phyloP scores from a whole-genome alignment of 2,329 filamentous ascomycete genomes.

The Hypoxylon sp. region DNA sequence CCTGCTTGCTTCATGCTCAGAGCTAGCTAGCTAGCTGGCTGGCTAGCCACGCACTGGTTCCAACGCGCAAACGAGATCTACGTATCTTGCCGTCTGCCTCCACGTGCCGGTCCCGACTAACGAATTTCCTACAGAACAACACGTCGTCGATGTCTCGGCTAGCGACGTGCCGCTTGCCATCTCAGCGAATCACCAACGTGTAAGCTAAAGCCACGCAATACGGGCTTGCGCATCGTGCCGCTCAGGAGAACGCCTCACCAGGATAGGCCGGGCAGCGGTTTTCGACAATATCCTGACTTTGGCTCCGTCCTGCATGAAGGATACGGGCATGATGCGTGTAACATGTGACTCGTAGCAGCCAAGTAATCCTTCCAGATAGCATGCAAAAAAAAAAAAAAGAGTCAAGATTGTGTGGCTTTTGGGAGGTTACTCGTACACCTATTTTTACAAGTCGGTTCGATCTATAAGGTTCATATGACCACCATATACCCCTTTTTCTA shows the following conservation, averaged over 20 bases:
- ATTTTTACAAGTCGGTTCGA: constrained; percentile 20
- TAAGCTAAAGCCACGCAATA: constrained; percentile 3
- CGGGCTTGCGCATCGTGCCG: constrained; percentile 17
- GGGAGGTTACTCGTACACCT: constrained; percentile 17
- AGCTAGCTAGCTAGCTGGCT: background rate
- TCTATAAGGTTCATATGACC: constrained; percentile 21
- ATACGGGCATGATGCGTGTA: background rate
- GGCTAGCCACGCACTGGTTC: too few species aligned
- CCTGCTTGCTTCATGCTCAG: too few species aligned
- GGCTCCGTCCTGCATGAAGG: background rate
- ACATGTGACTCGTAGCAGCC: background rate
- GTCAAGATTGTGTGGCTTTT: constrained; percentile 6
- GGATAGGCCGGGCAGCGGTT: constrained; percentile 20
- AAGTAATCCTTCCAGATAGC: background rate
- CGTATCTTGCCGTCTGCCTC: constrained; percentile 18
- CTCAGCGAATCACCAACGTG: background rate
- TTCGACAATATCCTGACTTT: background rate
- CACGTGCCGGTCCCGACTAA: constrained; percentile 25
- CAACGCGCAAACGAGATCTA: too few species aligned
- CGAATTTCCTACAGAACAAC: constrained; percentile 22
- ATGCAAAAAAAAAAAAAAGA: background rate
- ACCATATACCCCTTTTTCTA: constrained; percentile 26
- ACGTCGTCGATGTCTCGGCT: constrained; percentile 24
- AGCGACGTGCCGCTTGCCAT: constrained; percentile 14
- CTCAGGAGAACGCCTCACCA: background rate